These are phyloP conservation scores for Hydnomerulius pinastri DNA, from an alignment of 768 basidiomycete genomes.

Conservation along the genomic window DNA sequence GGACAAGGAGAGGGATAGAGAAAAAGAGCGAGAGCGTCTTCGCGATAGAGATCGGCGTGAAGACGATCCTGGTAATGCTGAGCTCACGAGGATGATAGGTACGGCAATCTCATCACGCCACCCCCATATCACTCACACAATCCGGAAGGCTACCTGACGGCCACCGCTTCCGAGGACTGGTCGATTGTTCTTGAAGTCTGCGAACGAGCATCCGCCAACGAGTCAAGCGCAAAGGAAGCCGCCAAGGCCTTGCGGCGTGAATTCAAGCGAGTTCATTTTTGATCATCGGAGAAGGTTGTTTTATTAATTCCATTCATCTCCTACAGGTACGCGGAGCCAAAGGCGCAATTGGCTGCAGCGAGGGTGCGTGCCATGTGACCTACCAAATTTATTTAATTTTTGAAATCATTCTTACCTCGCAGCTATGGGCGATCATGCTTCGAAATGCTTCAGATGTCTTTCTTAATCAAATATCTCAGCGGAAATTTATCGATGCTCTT, in stretches of 20 bases:
- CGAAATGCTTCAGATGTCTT: slow-evolving; percentile 77
- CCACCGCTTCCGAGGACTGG: slow-evolving; percentile 83
- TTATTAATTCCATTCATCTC: slow-evolving; percentile 4
- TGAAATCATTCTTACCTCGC: background rate
- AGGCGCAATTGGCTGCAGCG: slow-evolving; percentile 76
- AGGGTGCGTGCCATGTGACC: slow-evolving; percentile 47
- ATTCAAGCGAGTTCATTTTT: slow-evolving; percentile 63
- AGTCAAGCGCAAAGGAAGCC: slow-evolving; percentile 80
- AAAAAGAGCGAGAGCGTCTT: slow-evolving; percentile 37
- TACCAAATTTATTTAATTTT: background rate
- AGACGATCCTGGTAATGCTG: slow-evolving; percentile 49
- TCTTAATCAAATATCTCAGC: slow-evolving; percentile 64
- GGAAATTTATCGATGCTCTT: slow-evolving; percentile 78
- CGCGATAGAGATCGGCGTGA: slow-evolving; percentile 32
- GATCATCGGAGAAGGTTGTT: slow-evolving; percentile 10
- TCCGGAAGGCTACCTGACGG: slow-evolving; percentile 66
- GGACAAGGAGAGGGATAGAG: slow-evolving; percentile 39
- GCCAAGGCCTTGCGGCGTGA: slow-evolving; percentile 79
- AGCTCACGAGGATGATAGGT: slow-evolving; percentile 76
- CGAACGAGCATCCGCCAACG: slow-evolving; percentile 74
- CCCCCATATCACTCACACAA: slow-evolving; percentile 1
- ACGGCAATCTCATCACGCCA: slow-evolving; percentile 11
- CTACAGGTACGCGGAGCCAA: slow-evolving; percentile 69
- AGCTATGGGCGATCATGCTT: slow-evolving; percentile 92
- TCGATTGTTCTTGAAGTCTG: slow-evolving; percentile 81